Evolutionary conservation across 306 rosid species (phyloP).

Genomic region (Acacia acuminata): DNA sequence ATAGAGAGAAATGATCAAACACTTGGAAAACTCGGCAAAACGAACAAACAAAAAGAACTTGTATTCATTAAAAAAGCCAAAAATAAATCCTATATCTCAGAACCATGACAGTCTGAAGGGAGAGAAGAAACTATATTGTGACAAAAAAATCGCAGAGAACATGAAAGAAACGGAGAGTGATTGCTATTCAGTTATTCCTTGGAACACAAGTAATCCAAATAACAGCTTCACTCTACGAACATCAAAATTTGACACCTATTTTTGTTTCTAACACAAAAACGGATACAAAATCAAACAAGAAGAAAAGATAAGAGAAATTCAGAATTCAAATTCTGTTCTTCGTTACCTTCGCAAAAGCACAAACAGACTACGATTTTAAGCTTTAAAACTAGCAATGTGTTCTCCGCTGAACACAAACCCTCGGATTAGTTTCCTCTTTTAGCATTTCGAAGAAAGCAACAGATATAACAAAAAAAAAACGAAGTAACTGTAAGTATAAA

Average conservation of each 20-base stretch:
- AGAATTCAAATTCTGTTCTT: background rate
- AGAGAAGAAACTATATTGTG: background rate
- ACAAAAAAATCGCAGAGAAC: background rate
- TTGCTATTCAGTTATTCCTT: background rate
- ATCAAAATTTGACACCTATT: background rate
- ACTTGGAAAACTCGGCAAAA: background rate
- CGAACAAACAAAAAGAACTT: background rate
- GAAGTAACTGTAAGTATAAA: background rate
- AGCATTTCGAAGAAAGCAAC: background rate
- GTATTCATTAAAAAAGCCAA: background rate
- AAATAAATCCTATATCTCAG: background rate
- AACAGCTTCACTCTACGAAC: background rate
- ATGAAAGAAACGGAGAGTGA: background rate
- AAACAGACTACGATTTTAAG: background rate
- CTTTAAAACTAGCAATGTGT: background rate
- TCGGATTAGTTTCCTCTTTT: background rate
- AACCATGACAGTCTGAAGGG: background rate
- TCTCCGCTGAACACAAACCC: background rate
- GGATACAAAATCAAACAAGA: background rate
- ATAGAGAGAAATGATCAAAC: background rate
- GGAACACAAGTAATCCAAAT: background rate
- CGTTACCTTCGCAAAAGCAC: background rate
- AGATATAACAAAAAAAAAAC: background rate
- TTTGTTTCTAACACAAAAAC: background rate
- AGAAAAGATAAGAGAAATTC: background rate